phyloP scores from a whole-genome alignment of 305 asterid genomes.

The Fraxinus ornus region DNA sequence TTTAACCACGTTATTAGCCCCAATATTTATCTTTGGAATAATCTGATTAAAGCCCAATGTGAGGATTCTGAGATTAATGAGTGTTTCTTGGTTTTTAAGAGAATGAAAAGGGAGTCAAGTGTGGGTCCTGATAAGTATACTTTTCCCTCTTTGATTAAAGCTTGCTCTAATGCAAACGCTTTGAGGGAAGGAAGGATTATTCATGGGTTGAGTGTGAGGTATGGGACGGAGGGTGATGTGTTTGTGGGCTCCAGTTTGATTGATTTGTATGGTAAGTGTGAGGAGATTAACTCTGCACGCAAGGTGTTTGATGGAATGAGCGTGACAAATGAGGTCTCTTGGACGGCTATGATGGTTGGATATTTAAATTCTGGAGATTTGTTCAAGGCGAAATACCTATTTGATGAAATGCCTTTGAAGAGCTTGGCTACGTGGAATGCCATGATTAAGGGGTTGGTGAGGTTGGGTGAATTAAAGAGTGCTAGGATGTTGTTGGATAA shows the following conservation, averaged over 20 bases:
- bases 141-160: conserved; percentile 57
- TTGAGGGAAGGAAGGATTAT: conserved; percentile 56
- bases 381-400: conserved; percentile 43
- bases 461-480: conserved; percentile 45
- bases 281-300: conserved; percentile 52
- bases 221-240: conserved; percentile 49
- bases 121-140: conserved; percentile 58
- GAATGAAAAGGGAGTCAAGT: conserved; percentile 37
- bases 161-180: conserved; percentile 42
- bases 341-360: conserved; percentile 72
- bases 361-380: conserved; percentile 45
- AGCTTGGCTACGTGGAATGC: conserved; percentile 66
- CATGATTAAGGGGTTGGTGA: conserved; percentile 54
- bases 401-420: conserved; percentile 63
- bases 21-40: conserved; percentile 64
- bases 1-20: conserved; percentile 53
- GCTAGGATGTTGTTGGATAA: conserved; percentile 53
- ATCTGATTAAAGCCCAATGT: conserved; percentile 48
- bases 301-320: conserved; percentile 62
- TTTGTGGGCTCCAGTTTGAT: conserved; percentile 70
- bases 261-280: conserved; percentile 72
- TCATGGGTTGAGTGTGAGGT: conserved; percentile 57
- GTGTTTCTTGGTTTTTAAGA: conserved; percentile 39
- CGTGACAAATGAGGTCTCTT: conserved; percentile 56
- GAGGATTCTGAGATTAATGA: conserved; percentile 31